A percentile compares a stretch with the other conserved stretches of the same genome.
Evolutionary conservation across 1,284 basidiomycete species (phyloP).

Genomic region (Trichosporon coremiiforme): DNA sequence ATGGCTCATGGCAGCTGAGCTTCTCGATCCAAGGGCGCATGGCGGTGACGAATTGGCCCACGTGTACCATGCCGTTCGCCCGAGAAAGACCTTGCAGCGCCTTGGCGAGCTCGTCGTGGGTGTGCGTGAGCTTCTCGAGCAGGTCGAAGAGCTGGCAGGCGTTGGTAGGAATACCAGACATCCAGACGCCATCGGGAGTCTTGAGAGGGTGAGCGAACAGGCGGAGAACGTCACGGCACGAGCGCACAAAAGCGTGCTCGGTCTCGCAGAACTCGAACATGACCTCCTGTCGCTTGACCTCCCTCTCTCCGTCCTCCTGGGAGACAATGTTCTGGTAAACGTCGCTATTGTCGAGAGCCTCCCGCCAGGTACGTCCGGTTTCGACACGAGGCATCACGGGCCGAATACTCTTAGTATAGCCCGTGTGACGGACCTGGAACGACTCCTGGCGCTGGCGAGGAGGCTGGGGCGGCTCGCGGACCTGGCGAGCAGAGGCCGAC

Average conservation of each 20-base stretch:
- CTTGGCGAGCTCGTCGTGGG: constrained; percentile 68
- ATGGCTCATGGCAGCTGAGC: constrained; percentile 80
- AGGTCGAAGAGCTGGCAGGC: constrained; percentile 75
- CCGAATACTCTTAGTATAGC: constrained; percentile 42
- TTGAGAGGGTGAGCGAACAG: constrained; percentile 76
- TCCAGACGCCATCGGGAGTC: constrained; percentile 69
- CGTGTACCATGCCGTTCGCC: constrained; percentile 47
- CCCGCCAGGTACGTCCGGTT: constrained; percentile 39
- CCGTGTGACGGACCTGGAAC: constrained; percentile 45
- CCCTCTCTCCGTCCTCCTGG: constrained; percentile 56
- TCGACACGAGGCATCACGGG: constrained; percentile 16
- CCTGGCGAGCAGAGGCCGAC: constrained; percentile 15
- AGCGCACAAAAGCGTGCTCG: constrained; percentile 69
- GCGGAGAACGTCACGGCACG: constrained; percentile 65
- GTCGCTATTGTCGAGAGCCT: constrained; percentile 35
- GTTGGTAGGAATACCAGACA: constrained; percentile 71
- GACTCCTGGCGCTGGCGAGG: constrained; percentile 41
- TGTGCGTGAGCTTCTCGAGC: constrained; percentile 76
- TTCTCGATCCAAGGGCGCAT: constrained; percentile 65
- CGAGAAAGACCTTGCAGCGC: constrained; percentile 59
- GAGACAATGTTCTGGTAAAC: constrained; percentile 34
- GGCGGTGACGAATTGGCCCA: constrained; percentile 62
- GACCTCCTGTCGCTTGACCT: constrained; percentile 67
- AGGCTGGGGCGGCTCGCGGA: constrained; percentile 39
- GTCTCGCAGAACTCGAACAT: constrained; percentile 69